Conservation (phyloP, 495 filamentous ascomycete genomes). For the Lepidopterella palustris region DNA sequence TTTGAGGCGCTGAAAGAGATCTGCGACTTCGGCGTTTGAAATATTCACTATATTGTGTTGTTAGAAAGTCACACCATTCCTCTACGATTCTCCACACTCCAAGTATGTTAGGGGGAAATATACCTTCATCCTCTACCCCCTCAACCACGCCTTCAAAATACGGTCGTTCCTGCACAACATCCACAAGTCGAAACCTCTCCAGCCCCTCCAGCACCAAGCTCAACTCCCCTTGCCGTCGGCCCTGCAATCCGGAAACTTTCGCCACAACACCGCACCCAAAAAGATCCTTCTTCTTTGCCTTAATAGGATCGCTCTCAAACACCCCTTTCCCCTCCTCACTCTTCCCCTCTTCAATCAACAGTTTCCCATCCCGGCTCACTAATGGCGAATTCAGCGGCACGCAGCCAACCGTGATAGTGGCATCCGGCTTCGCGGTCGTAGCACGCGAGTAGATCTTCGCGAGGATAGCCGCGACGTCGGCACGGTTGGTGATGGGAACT, state of each 20-base stretch:
- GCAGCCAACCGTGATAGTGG: conserved; percentile 68
- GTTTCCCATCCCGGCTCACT: conserved; percentile 16
- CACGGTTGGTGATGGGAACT: conserved; percentile 67
- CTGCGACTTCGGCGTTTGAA: conserved; percentile 48
- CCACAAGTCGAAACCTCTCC: conserved; percentile 66
- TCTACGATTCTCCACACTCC: conserved; percentile 8
- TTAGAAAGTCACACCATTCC: conserved; percentile 6
- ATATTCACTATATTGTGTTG: conserved; percentile 34
- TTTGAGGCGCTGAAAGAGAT: conserved; percentile 73
- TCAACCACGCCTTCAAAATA: conserved; percentile 77
- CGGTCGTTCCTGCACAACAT: conserved; percentile 67
- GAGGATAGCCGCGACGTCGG: conserved; percentile 77
- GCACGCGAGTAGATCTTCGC: conserved; percentile 65
- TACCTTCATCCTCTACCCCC: conserved; percentile 56
- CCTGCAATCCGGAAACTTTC: conserved; percentile 78
- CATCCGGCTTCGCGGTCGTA: conserved; percentile 56
- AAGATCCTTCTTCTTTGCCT: conserved; percentile 61
- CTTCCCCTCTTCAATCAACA: conserved; percentile 21
- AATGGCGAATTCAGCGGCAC: conserved; percentile 66
- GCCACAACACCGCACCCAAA: conserved; percentile 72
- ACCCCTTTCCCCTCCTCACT: conserved; percentile 37
- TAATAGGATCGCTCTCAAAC: conserved; percentile 50
- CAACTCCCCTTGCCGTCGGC: conserved; percentile 68
- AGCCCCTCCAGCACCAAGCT: conserved; percentile 80
- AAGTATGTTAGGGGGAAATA: neutral